phyloP scores from a whole-genome alignment of 2,329 filamentous ascomycete genomes.

The Aspergillus caelatus region DNA sequence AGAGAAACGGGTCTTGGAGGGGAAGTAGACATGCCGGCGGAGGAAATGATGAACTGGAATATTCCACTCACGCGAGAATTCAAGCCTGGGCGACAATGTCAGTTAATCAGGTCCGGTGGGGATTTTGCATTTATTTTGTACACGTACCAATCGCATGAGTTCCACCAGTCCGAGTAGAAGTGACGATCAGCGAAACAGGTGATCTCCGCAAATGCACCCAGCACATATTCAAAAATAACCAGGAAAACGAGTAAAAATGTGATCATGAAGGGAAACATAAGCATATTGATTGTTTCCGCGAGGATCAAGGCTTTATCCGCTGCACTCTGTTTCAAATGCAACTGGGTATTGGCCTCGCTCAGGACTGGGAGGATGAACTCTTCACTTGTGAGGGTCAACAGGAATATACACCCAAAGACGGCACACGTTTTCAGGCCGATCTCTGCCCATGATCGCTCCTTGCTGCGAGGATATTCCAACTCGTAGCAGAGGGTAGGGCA shows the following conservation, averaged over 20 bases:
- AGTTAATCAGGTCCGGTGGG: not conserved
- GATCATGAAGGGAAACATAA: slow-evolving; percentile 97
- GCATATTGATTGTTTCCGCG: slow-evolving; percentile 83
- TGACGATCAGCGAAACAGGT: slow-evolving; percentile 90
- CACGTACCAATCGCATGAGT: slow-evolving; percentile 55
- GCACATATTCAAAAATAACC: slow-evolving; percentile 95
- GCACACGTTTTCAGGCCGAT: slow-evolving; percentile 84
- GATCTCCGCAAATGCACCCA: slow-evolving; percentile 93
- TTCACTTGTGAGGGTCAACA: slow-evolving; percentile 86
- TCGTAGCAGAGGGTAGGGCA: slow-evolving; percentile 98
- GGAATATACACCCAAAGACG: slow-evolving; percentile 94
- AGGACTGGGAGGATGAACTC: slow-evolving; percentile 95
- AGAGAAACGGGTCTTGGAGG: slow-evolving; percentile 75
- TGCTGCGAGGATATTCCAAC: slow-evolving; percentile 85
- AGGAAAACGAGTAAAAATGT: slow-evolving; percentile 94
- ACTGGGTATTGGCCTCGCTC: slow-evolving; percentile 65
- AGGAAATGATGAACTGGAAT: slow-evolving; percentile 97
- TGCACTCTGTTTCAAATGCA: slow-evolving; percentile 52
- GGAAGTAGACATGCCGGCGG: slow-evolving; percentile 88
- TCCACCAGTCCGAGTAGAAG: slow-evolving; percentile 82
- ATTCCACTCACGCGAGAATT: slow-evolving; percentile 96
- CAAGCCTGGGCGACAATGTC: slow-evolving; percentile 61
- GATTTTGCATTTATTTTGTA: not conserved
- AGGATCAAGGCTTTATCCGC: slow-evolving; percentile 77
- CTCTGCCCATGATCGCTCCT: slow-evolving; percentile 74